Evolutionary conservation across 345 rosid genomes (phyloP), one percentile per base, ranked within the genome.

Genomic region (Mercurialis annua): DNA sequence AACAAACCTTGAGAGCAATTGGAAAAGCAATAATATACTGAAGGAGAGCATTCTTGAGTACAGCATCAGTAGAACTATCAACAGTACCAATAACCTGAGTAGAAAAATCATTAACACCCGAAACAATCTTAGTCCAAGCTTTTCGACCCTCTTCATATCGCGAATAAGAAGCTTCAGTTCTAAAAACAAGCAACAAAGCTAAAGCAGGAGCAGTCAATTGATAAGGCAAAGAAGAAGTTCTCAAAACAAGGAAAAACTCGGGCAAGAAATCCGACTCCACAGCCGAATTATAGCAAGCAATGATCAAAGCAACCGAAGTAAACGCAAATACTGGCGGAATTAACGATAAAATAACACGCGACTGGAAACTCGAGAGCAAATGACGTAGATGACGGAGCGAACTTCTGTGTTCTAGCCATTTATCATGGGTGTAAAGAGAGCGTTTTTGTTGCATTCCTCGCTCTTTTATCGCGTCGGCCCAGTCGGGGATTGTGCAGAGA

Each of bases 91-190:
- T 75, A 12, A 90, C 78, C 67, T 75, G 87, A 44, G 89, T 71
- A 10, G 91, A 92, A 49, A 93, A 82, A 78, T 90, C 98, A 82
- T 85, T 80, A 4, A 86, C 72, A 63, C 85, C 88, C 1, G 85
- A 81, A 23, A 93, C 69, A 31, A 93, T 77, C 83, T 87, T 85
- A 66, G 83, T 89, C 98, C 96, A 93, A 18, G 94, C 89, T 61
- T 84, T 85, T 59, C 81, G 84, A 46, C 98, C 98, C 69, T 87
- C 85, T 73, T 82, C 94, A 58, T 72, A 90, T 81, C 98, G 82
- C 4, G 98, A 90, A 77, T 90, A 93, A 15, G 98, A 90, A 24
- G 98, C 97, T 83, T 93, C 98, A 0, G 95, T 93, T 66, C 98
- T 77, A 49, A 93, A 93, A 46, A 90, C 98, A 43, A 93, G 67